Evolutionary conservation across 1,284 basidiomycete genomes (phyloP).

Genomic region (Heliocybe sulcata): DNA sequence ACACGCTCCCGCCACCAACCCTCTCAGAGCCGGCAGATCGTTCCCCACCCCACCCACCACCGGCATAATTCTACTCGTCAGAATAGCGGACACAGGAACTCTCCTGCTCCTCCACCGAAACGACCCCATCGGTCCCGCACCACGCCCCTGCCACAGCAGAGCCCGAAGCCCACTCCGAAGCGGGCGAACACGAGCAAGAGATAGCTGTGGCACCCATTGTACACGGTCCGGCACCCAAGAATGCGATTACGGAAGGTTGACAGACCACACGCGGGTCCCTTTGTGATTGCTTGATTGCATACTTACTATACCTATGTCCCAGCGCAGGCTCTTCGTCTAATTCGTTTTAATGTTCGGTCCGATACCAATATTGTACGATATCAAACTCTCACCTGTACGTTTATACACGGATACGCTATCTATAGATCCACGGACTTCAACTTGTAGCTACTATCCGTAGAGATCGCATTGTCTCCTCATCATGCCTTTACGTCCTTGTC

Average conservation of each 20-base stretch:
- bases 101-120: not conserved
- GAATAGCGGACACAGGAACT: not conserved
- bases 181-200: not conserved
- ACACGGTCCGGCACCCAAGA: not conserved
- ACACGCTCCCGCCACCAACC: not conserved
- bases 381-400: too few relatives aligned
- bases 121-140: not conserved
- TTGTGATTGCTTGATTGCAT: too few relatives aligned
- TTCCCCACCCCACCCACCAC: not conserved
- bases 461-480: too few relatives aligned
- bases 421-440: too few relatives aligned
- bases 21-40: not conserved
- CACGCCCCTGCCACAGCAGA: not conserved
- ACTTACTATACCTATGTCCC: too few relatives aligned
- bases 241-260: not conserved
- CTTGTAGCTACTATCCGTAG: too few relatives aligned
- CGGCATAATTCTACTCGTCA: not conserved
- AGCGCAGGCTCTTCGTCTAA: too few relatives aligned
- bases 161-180: not conserved
- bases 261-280: too few relatives aligned
- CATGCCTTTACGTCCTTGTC: too few relatives aligned
- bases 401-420: too few relatives aligned
- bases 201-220: not conserved
- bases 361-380: too few relatives aligned
- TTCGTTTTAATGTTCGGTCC: too few relatives aligned